Base-by-base conservation (phyloP, 1,284 basidiomycete species). In the Rhodotorula sp. region DNA sequence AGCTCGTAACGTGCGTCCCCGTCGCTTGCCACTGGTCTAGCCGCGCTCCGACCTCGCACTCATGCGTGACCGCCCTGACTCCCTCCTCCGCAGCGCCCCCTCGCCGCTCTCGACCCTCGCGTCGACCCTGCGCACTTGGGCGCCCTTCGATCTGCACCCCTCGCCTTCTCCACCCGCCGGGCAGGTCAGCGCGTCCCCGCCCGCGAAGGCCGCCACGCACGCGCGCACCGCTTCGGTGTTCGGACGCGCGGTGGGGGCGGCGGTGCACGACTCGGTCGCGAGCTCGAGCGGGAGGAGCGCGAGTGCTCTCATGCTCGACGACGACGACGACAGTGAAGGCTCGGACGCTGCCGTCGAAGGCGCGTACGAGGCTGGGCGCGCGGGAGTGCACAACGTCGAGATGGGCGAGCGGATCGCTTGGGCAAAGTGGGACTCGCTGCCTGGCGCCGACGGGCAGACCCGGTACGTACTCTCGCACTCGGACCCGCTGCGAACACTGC, bases 381-480 rank as follows among this genome's bases (percentile, higher is more conserved):
- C 41, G 9, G 16, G 27, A 27, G 44, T 34, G 21, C 55, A n/a
- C 34, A 34, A 34, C 34, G 34, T 34, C 12, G 58, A 59, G 23
- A 14, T 34, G 17, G 53, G 57, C 3, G 62, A 64, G 34, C 19
- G 41, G 49, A 57, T 68, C 46, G 54, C 50, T 12, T 68, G 67
- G 67, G 50, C 62, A 1, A 48, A 52, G 7, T 68, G 67, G 67
- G 67, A 68, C 60, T 46, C 59, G 45, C 44, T 68, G 21, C n/a
- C 34, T 3, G 57, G 14, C 14, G n/a, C 46, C 10, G 17, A 42
- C 10, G 41, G 13, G 4, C 19, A 49, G 41, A 27, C 49, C 3
- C 41, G 54, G 64, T 66, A 13, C 61, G 61, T n/a, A 3, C 23
- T 19, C 13, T 21, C 25, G 19, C 9, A n/a, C 21, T 14, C 4